These are phyloP conservation scores for Septoria linicola DNA, from an alignment of 2,329 filamentous ascomycete genomes.

Conservation along the genomic window DNA sequence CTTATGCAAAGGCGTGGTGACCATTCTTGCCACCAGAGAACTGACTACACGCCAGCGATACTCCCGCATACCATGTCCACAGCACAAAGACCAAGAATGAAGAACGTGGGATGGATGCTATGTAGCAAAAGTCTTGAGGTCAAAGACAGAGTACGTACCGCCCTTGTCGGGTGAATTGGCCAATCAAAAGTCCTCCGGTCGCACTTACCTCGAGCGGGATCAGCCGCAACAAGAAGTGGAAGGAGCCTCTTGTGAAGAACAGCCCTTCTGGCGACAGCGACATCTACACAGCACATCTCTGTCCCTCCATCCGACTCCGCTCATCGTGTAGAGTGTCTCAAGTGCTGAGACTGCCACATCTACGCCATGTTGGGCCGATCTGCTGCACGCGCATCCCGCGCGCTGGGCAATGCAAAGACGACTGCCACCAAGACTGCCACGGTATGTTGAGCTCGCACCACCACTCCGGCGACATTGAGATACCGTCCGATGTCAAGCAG, in stretches of 20 bases:
- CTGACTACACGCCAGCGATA: no score
- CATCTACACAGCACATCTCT: neutral
- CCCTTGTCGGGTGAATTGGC: no score
- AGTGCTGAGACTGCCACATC: conserved; percentile 35
- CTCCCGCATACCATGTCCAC: no score
- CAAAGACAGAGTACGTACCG: no score
- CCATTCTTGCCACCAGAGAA: no score
- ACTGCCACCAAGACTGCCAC: conserved; percentile 47
- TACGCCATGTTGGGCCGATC: conserved; percentile 88
- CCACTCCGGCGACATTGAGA: conserved; percentile 1
- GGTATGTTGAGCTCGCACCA: conserved; percentile 39
- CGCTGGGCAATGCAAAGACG: conserved; percentile 76
- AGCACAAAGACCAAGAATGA: no score
- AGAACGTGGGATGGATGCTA: no score
- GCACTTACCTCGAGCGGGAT: no score
- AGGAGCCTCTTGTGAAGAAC: neutral
- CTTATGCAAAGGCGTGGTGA: no score
- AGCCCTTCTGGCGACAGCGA: neutral
- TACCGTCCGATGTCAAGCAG: neutral
- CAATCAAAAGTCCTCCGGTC: no score
- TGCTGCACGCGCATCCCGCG: conserved; percentile 83
- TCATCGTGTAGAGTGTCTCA: conserved; percentile 31
- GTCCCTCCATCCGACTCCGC: conserved; percentile 10
- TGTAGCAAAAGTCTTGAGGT: no score
- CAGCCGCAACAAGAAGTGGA: no score